These are phyloP conservation scores for Lentinula aciculospora DNA, from an alignment of 768 basidiomycete species.

Conservation along the genomic window DNA sequence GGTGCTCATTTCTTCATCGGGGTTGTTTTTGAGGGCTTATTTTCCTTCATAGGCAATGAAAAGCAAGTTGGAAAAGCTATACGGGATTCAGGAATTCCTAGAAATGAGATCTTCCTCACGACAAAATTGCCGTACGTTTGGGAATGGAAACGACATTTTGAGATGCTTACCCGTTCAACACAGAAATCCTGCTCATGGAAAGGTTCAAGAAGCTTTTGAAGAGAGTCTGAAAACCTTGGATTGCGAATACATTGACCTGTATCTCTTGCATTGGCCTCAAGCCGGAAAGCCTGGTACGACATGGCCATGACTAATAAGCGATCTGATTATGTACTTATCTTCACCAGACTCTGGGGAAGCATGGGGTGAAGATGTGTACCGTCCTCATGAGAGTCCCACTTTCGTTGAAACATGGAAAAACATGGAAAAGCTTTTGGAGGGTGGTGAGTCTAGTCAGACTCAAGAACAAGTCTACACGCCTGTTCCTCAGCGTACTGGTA, in stretches of 20 bases:
- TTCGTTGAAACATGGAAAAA: slow-evolving; percentile 23
- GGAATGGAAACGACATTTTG: no score
- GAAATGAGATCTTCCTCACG: slow-evolving; percentile 40
- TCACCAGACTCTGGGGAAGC: neutral
- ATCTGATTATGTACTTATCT: neutral
- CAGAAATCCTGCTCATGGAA: neutral
- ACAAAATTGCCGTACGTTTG: slow-evolving; percentile 38
- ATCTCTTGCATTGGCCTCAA: slow-evolving; percentile 26
- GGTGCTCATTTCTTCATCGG: neutral
- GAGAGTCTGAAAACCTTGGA: neutral
- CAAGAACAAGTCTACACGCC: neutral
- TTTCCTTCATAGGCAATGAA: slow-evolving; percentile 27
- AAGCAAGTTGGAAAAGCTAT: slow-evolving; percentile 39
- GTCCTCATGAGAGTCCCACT: slow-evolving; percentile 20
- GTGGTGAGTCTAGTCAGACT: slow-evolving; percentile 16
- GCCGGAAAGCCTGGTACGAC: slow-evolving; percentile 5
- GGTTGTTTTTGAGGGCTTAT: neutral
- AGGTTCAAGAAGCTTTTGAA: slow-evolving; percentile 1
- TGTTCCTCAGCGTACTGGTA: neutral
- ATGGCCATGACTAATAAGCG: neutral
- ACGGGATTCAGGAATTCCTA: slow-evolving; percentile 36
- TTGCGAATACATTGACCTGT: slow-evolving; percentile 32
- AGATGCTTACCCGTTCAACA: neutral
- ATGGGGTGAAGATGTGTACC: slow-evolving; percentile 3
- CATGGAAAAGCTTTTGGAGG: slow-evolving; percentile 24